Evolutionary conservation across 495 filamentous ascomycete genomes (phyloP), one percentile per base, ranked within the genome.

Genomic region (Aspergillus baeticus): DNA sequence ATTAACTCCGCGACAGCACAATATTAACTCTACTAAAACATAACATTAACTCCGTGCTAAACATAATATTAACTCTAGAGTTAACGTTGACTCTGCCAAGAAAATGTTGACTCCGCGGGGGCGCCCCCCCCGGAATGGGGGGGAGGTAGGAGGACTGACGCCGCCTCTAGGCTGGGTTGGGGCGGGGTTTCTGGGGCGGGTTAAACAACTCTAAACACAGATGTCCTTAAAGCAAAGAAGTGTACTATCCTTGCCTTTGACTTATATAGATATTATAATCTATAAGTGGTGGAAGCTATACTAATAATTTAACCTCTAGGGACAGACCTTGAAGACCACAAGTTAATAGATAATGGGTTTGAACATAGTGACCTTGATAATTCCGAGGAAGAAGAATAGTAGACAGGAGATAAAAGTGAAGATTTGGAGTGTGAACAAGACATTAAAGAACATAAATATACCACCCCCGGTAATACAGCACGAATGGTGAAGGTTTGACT

Each of bases 391-490:
- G 60, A 58, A 54, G 60, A 58, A 55, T 62, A 51, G 50, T 55
- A 44, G 51, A 51, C 13, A 44, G 60, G 55, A 58, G 61, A 59
- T 57, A 42, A 63, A 21, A 63, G 49, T 52, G 52, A 63, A 59
- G 45, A 56, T 50, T 50, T 46, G 10, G 34, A 56, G 46, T 22
- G 18, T 54, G 56, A 59, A 58, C 33, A 54, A 43, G 39, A 63
- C 11, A 53, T 59, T 52, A 52, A 63, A 51, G 61, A 63, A 17
- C 56, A 63, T 33, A 56, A 63, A 43, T 63, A 63, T 57, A 59
- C 52, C 43, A 59, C 22, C 51, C 31, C 47, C 57, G 52, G 53
- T 46, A 26, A 59, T 47, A 44, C 48, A 23, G 51, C 51, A 59
- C 61, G 56, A 57, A 54, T 48, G 22, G 53, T 63, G 52, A 63